Conservation (phyloP, 306 rosid species). For the Pterocarpus santalinus region DNA sequence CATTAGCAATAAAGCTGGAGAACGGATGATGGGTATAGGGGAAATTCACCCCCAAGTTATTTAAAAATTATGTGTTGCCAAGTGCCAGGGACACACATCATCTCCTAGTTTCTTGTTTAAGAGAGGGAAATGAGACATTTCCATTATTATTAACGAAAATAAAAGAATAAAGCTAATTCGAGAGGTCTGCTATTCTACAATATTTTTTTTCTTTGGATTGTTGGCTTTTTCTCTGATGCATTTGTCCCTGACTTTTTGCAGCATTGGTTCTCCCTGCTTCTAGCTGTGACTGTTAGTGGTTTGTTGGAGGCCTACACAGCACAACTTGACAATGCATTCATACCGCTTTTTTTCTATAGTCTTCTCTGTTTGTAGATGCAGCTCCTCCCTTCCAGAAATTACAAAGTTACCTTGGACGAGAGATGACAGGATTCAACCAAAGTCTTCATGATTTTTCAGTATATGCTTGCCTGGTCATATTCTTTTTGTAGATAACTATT, state of each 20-base stretch:
- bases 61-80: neutral
- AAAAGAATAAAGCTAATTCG: neutral
- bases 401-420: conserved; percentile 32
- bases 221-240: conserved; percentile 44
- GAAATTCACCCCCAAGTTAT: no score
- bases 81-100: neutral
- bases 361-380: conserved; percentile 83
- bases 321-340: conserved; percentile 95
- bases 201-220: conserved; percentile 23
- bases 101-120: neutral
- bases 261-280: conserved; percentile 86
- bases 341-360: conserved; percentile 90
- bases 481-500: conserved; percentile 47
- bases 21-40: no score
- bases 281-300: conserved; percentile 90
- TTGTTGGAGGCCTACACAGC: conserved; percentile 96
- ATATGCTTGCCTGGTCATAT: conserved; percentile 36
- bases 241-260: conserved; percentile 55
- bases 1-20: neutral
- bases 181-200: conserved; percentile 22
- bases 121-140: neutral
- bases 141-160: conserved; percentile 4
- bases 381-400: conserved; percentile 36
- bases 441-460: conserved; percentile 9
- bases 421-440: conserved; percentile 18